Percentiles rank a stretch among this genome's conserved stretches.
These are phyloP conservation scores for Penicillium nucicola DNA, from an alignment of 495 filamentous ascomycete species.

Conservation along the genomic window DNA sequence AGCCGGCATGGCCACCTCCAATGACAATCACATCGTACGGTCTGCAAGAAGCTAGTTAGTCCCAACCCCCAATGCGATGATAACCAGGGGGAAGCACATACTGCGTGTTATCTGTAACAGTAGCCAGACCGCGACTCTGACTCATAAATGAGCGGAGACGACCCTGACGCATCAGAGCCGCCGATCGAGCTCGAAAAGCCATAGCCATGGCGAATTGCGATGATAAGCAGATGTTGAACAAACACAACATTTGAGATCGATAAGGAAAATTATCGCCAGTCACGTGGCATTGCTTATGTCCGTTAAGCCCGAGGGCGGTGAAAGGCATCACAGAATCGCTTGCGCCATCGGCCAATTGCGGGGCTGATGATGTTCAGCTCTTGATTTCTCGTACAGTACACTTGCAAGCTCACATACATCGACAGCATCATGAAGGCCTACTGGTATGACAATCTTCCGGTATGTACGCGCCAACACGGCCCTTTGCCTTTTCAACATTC, in stretches of 20 bases:
- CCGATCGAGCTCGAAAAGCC: slow-evolving; percentile 34
- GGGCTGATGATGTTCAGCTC: slow-evolving; percentile 44
- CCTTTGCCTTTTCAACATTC: background rate
- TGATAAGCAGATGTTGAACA: background rate
- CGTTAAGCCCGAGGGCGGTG: slow-evolving; percentile 25
- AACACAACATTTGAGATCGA: slow-evolving; percentile 7
- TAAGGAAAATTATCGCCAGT: slow-evolving; percentile 16
- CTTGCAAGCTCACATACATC: background rate
- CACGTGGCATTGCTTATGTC: slow-evolving; percentile 19
- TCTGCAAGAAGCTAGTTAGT: slow-evolving; percentile 35
- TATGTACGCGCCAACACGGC: slow-evolving; percentile 39
- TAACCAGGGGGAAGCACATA: slow-evolving; percentile 18
- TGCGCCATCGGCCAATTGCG: slow-evolving; percentile 40
- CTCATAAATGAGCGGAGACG: slow-evolving; percentile 20
- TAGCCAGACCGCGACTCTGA: slow-evolving; percentile 39
- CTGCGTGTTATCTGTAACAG: slow-evolving; percentile 44
- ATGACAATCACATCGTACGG: slow-evolving; percentile 93
- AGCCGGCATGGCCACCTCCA: slow-evolving; percentile 92
- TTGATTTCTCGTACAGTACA: slow-evolving; percentile 3
- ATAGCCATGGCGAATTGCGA: slow-evolving; percentile 33
- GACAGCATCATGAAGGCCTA: slow-evolving; percentile 70
- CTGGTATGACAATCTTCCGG: slow-evolving; percentile 74
- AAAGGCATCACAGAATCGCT: slow-evolving; percentile 25
- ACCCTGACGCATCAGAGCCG: slow-evolving; percentile 30
- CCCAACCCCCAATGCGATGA: background rate